Conservation (phyloP, 2,329 filamentous ascomycete species). For the Fusarium cyanostomum region DNA sequence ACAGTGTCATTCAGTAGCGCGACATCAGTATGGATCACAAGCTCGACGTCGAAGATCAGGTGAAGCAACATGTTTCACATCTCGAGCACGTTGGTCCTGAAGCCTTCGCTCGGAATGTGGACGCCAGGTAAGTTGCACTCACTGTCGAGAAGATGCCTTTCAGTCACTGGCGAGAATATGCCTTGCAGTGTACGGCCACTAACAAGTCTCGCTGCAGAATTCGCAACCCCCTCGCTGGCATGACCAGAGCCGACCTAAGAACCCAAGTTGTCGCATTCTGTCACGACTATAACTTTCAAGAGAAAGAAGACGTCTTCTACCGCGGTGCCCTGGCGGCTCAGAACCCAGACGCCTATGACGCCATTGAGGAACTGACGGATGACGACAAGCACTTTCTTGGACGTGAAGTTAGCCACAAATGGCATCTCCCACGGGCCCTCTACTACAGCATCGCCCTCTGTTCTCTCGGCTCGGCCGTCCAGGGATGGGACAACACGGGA, state of each 20-base stretch:
- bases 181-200: background rate
- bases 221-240: conserved; percentile 41
- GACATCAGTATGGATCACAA: background rate
- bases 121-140: conserved; percentile 41
- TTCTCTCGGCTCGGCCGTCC: conserved; percentile 45
- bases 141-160: background rate
- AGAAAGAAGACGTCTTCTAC: conserved; percentile 41
- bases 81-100: conserved; percentile 16
- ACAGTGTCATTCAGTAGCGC: background rate
- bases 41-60: conserved; percentile 38
- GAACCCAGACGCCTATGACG: conserved; percentile 29
- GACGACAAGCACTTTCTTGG: conserved; percentile 38
- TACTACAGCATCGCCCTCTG: conserved; percentile 45
- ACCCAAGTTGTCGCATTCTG: conserved; percentile 41
- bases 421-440: conserved; percentile 41
- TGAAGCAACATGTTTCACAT: conserved; percentile 32
- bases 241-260: conserved; percentile 35
- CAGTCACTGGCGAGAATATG: no score
- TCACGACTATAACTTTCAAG: conserved; percentile 40
- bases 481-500: conserved; percentile 58
- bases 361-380: conserved; percentile 36
- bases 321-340: conserved; percentile 45
- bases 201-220: conserved; percentile 24
- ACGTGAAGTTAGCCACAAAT: conserved; percentile 43
- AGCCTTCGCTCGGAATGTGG: conserved; percentile 45